These are phyloP conservation scores for Neofusicoccum sp. DNA, from an alignment of 2,329 filamentous ascomycete genomes.

Conservation along the genomic window DNA sequence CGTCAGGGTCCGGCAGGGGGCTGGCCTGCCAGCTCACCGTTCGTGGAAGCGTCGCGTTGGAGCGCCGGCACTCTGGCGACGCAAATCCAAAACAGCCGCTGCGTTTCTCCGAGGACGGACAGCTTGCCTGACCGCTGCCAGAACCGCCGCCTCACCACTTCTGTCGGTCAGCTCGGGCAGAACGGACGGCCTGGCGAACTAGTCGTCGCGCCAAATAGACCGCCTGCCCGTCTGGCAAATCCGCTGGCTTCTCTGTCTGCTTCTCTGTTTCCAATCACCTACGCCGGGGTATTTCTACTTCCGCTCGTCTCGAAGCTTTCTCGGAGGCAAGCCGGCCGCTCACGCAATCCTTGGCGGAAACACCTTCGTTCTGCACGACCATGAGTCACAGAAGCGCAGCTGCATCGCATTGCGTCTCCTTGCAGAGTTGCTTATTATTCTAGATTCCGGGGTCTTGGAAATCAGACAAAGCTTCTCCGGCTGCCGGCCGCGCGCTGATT, in stretches of 20 bases:
- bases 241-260: neutral
- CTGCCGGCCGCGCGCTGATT: neutral
- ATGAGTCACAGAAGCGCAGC: neutral
- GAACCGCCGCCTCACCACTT: neutral
- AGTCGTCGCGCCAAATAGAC: neutral
- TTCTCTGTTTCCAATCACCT: constrained; percentile 1
- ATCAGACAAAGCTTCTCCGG: constrained; percentile 8
- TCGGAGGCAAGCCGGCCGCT: constrained; percentile 6
- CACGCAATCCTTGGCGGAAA: constrained; percentile 3
- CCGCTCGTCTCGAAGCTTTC: neutral
- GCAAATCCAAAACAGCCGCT: no score
- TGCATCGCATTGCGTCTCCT: neutral
- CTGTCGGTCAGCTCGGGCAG: neutral
- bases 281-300: neutral
- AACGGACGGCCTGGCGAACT: neutral
- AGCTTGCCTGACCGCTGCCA: neutral
- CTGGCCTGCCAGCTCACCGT: constrained; percentile 5
- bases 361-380: neutral
- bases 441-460: constrained; percentile 9
- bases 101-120: neutral
- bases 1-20: constrained; percentile 2
- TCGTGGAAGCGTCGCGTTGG: neutral
- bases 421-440: neutral
- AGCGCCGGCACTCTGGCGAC: no score
- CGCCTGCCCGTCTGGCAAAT: neutral